These are phyloP conservation scores for Fraxinus quadrangulata DNA, from an alignment of 257 asterid genomes.

Conservation along the genomic window DNA sequence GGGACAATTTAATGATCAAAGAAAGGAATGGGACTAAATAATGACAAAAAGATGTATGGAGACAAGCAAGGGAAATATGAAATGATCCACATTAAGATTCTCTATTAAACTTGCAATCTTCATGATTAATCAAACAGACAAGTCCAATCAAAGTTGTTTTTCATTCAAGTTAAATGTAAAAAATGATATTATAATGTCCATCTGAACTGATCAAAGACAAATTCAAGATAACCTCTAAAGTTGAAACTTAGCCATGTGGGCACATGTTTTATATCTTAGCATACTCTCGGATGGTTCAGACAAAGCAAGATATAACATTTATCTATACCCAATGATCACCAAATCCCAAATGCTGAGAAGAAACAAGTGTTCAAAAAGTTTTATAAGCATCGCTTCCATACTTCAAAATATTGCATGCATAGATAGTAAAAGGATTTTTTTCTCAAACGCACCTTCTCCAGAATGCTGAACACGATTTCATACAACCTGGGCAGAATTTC, in stretches of 20 bases:
- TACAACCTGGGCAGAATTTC: slow-evolving; percentile 88
- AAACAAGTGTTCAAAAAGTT: not conserved
- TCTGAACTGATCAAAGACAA: not conserved
- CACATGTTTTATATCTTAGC: slow-evolving; percentile 12
- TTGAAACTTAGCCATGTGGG: slow-evolving; percentile 11
- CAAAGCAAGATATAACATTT: slow-evolving; percentile 1
- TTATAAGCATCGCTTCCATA: slow-evolving; percentile 3
- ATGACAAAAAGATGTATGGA: not conserved
- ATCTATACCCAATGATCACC: slow-evolving; percentile 7
- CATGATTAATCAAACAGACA: slow-evolving; percentile 19
- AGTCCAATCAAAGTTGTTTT: slow-evolving; percentile 13
- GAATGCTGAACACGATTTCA: slow-evolving; percentile 86
- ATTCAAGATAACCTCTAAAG: not conserved
- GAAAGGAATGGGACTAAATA: slow-evolving; percentile 1
- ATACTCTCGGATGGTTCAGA: not conserved
- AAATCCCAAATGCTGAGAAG: slow-evolving; percentile 12
- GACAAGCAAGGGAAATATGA: slow-evolving; percentile 1
- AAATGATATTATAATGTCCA: not conserved
- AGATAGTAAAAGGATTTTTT: slow-evolving; percentile 8
- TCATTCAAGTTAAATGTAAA: not conserved
- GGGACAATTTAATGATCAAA: slow-evolving; percentile 1
- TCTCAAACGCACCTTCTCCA: slow-evolving; percentile 79
- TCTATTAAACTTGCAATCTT: slow-evolving; percentile 1
- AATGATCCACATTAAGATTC: not conserved
- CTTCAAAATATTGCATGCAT: slow-evolving; percentile 3